These are phyloP conservation scores for Rhodosporidiobolus sp. DNA, from an alignment of 768 basidiomycete genomes.

Conservation along the genomic window DNA sequence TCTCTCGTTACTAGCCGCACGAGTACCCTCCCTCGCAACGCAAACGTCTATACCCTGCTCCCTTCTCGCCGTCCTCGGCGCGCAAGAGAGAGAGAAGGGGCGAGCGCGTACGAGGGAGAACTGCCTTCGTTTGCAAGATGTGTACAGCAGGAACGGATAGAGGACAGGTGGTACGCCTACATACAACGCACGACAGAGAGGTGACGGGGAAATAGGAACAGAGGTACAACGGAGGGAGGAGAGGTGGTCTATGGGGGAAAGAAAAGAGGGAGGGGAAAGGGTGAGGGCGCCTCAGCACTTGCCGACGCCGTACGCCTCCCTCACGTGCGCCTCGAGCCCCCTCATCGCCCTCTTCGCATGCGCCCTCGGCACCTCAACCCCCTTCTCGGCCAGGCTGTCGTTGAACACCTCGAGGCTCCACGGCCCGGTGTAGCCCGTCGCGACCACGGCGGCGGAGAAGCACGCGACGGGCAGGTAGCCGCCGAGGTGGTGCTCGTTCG, in stretches of 20 bases:
- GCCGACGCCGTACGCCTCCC: slow-evolving; percentile 14
- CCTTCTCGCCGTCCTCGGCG: neutral
- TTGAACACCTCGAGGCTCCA: slow-evolving; percentile 54
- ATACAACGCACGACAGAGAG: too few species aligned
- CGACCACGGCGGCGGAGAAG: slow-evolving; percentile 48
- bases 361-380: slow-evolving; percentile 14
- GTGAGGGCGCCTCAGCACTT: neutral
- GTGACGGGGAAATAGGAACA: too few species aligned
- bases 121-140: neutral
- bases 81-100: too few species aligned
- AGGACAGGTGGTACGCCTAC: too few species aligned
- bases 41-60: too few species aligned
- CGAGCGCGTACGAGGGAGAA: too few species aligned
- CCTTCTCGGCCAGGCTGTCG: slow-evolving; percentile 42
- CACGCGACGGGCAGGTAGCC: slow-evolving; percentile 51
- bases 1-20: too few species aligned
- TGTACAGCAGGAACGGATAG: neutral
- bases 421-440: slow-evolving; percentile 50
- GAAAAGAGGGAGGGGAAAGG: neutral
- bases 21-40: too few species aligned
- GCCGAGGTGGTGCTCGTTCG: slow-evolving; percentile 46
- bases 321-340: slow-evolving; percentile 3
- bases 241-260: neutral
- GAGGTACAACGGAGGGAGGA: neutral
- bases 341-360: slow-evolving; percentile 36